These are phyloP conservation scores for Phialocephala sp. DNA, from an alignment of 2,329 filamentous ascomycete genomes.

Conservation along the genomic window DNA sequence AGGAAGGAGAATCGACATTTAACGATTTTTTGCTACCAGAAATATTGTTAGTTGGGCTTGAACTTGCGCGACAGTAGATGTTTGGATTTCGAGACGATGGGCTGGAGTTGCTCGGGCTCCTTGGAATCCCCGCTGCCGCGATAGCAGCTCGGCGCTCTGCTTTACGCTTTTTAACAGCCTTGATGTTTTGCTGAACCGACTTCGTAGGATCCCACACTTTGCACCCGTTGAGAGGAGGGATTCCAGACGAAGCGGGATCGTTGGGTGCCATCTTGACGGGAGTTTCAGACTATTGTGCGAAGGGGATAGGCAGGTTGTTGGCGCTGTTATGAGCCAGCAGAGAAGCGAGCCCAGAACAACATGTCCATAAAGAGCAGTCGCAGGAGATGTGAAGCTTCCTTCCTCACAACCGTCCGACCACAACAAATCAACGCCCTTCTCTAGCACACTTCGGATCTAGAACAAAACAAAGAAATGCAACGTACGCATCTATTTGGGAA, in stretches of 20 bases:
- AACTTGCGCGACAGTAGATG: neutral
- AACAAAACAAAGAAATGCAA: constrained; percentile 31
- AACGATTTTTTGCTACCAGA: constrained; percentile 70
- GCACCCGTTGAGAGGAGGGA: neutral
- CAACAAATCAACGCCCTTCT: neutral
- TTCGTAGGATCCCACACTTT: neutral
- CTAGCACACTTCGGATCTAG: constrained; percentile 6
- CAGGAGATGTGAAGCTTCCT: neutral
- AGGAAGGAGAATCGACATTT: constrained; percentile 95
- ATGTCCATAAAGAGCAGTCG: neutral
- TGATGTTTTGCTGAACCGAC: neutral
- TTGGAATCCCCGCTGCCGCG: neutral
- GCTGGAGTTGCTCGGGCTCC: neutral
- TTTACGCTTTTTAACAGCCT: neutral
- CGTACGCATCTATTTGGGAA: constrained; percentile 57
- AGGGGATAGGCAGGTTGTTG: too few species aligned
- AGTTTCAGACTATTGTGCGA: too few species aligned
- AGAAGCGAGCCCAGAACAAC: too few species aligned
- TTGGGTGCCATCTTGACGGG: too few species aligned
- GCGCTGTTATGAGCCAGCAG: too few species aligned
- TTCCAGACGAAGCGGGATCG: neutral
- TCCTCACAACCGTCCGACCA: neutral
- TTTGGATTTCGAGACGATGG: neutral
- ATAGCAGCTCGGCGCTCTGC: too few species aligned
- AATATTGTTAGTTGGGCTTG: neutral